phyloP scores from a whole-genome alignment of 108 stramenopile genomes.

The Cyclotella choctawhatcheeana region DNA sequence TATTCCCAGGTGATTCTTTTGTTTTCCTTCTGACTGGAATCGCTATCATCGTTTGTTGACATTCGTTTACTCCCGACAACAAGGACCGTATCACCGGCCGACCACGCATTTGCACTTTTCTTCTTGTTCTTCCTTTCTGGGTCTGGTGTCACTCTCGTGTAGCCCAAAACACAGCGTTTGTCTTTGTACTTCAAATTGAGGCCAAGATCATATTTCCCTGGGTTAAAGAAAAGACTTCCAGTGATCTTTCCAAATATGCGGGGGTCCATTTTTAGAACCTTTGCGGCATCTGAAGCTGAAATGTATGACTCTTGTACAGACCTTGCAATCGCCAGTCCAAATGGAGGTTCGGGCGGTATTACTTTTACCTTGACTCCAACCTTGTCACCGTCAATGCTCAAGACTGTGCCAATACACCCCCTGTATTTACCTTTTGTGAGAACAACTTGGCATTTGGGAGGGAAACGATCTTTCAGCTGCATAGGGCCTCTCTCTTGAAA shows the following conservation, averaged over 20 bases:
- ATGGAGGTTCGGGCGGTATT: slow-evolving; percentile 88
- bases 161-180: slow-evolving; percentile 86
- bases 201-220: slow-evolving; percentile 89
- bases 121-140: slow-evolving; percentile 32
- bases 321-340: slow-evolving; percentile 88
- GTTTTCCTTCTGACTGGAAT: slow-evolving; percentile 51
- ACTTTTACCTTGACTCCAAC: slow-evolving; percentile 86
- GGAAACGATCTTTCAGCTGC: slow-evolving; percentile 88
- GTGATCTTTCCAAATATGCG: slow-evolving; percentile 86
- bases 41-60: slow-evolving; percentile 35
- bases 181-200: slow-evolving; percentile 90
- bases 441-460: slow-evolving; percentile 74
- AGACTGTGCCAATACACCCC: slow-evolving; percentile 78
- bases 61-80: slow-evolving; percentile 76
- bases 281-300: slow-evolving; percentile 75
- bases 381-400: slow-evolving; percentile 73
- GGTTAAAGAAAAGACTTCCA: slow-evolving; percentile 83
- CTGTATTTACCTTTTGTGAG: slow-evolving; percentile 70
- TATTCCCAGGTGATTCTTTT: slow-evolving; percentile 90
- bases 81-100: slow-evolving; percentile 79
- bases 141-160: slow-evolving; percentile 71
- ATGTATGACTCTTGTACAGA: slow-evolving; percentile 88
- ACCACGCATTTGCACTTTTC: slow-evolving; percentile 74
- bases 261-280: slow-evolving; percentile 82
- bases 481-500: slow-evolving; percentile 87